Percentiles rank a stretch among this genome's conserved stretches.
Conservation (phyloP, 306 rosid genomes). For the Cajanus cajan region DNA sequence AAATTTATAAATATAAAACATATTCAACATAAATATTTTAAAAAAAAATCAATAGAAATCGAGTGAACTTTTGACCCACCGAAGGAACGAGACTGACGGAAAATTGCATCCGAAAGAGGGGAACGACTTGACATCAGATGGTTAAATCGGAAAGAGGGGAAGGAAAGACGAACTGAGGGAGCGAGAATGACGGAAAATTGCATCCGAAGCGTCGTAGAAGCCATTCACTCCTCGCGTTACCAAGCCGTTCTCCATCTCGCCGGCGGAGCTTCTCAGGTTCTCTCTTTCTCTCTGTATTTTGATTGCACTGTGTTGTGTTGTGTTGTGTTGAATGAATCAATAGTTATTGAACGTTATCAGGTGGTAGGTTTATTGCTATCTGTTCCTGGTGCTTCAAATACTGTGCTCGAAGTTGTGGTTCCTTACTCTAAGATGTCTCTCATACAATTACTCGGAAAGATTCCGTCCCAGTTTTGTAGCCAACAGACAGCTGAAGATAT, state of each 20-base stretch:
- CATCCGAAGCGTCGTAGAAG: constrained; percentile 52
- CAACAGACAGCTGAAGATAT: constrained; percentile 68
- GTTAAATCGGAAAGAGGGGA: background rate
- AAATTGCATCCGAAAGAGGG: too few relatives aligned
- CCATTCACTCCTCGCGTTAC: constrained; percentile 64
- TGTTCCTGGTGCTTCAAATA: constrained; percentile 81
- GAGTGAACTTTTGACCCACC: too few relatives aligned
- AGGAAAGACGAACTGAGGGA: background rate
- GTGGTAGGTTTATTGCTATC: constrained; percentile 65
- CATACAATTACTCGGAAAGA: constrained; percentile 83
- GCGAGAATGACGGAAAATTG: constrained; percentile 57
- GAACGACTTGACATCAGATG: background rate
- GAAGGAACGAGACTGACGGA: too few relatives aligned
- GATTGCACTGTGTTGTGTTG: too few relatives aligned
- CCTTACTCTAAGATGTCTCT: constrained; percentile 76
- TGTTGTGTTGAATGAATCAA: background rate
- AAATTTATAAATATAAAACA: too few relatives aligned
- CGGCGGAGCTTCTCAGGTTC: constrained; percentile 88
- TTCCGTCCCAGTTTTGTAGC: constrained; percentile 72
- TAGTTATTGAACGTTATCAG: constrained; percentile 29
- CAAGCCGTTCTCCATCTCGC: constrained; percentile 71
- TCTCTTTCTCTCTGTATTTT: background rate
- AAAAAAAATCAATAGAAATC: too few relatives aligned
- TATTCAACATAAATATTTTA: too few relatives aligned
- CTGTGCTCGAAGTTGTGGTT: constrained; percentile 74